phyloP scores from a whole-genome alignment of 495 filamentous ascomycete species.

The Umbilicaria muhlenbergii region DNA sequence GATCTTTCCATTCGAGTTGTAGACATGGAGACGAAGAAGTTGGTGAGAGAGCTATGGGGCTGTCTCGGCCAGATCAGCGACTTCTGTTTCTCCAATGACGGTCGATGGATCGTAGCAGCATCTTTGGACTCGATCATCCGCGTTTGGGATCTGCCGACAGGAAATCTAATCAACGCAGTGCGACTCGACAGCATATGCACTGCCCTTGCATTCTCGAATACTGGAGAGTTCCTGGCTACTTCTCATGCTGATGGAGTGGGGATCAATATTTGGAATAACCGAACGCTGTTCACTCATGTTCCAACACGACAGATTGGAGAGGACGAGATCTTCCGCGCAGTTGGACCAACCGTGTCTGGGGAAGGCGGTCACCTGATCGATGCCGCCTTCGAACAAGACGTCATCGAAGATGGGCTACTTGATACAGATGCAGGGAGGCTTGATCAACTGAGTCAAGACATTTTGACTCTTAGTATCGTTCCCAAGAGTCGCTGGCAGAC shows the following conservation, averaged over 20 bases:
- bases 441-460: conserved; percentile 62
- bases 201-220: conserved; percentile 70
- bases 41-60: conserved; percentile 87
- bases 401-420: conserved; percentile 22
- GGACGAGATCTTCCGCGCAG: conserved; percentile 44
- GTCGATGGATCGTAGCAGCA: conserved; percentile 82
- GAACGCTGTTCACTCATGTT: conserved; percentile 73
- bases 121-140: conserved; percentile 70
- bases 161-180: conserved; percentile 85
- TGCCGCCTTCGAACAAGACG: conserved; percentile 45
- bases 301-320: conserved; percentile 70
- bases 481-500: conserved; percentile 89
- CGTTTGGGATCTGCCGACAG: conserved; percentile 91
- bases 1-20: conserved; percentile 78
- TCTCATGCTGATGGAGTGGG: conserved; percentile 74
- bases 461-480: conserved; percentile 78
- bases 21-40: conserved; percentile 76
- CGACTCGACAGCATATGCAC: conserved; percentile 59
- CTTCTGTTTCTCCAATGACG: conserved; percentile 84
- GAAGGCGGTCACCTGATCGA: conserved; percentile 62
- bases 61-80: conserved; percentile 68
- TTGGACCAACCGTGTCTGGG: conserved; percentile 60
- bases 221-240: conserved; percentile 85
- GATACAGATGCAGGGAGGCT: conserved; percentile 29
- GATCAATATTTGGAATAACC: conserved; percentile 87